These are phyloP conservation scores for Fusarium concolor DNA, from an alignment of 2,329 filamentous ascomycete genomes.

Conservation along the genomic window DNA sequence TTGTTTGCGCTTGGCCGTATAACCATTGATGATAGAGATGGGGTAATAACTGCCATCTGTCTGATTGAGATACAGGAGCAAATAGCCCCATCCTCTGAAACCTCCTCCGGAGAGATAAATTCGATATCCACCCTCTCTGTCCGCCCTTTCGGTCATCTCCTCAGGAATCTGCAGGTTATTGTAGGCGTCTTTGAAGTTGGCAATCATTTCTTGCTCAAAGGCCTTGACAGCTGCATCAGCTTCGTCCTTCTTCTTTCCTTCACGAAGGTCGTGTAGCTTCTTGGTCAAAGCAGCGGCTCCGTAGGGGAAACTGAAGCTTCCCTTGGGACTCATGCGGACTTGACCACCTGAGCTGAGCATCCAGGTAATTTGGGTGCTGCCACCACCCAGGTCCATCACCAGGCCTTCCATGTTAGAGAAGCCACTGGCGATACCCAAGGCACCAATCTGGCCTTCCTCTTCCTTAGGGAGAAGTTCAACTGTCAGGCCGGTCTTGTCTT, in stretches of 20 bases:
- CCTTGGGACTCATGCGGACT: constrained; percentile 62
- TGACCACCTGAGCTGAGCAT: constrained; percentile 63
- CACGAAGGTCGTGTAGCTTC: constrained; percentile 60
- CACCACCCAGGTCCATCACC: constrained; percentile 79
- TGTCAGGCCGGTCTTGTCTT: constrained; percentile 66
- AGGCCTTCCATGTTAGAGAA: constrained; percentile 70
- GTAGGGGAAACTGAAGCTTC: constrained; percentile 75
- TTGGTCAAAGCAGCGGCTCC: constrained; percentile 74
- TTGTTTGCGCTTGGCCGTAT: constrained; percentile 60
- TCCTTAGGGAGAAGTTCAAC: constrained; percentile 73
- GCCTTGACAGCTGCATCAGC: constrained; percentile 58
- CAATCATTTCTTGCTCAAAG: constrained; percentile 62
- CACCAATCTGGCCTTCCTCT: constrained; percentile 74
- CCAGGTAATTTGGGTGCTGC: constrained; percentile 78
- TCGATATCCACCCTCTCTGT: constrained; percentile 61
- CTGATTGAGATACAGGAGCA: constrained; percentile 69
- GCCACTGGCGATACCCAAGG: constrained; percentile 74
- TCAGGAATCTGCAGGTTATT: constrained; percentile 64
- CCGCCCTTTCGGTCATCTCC: constrained; percentile 58
- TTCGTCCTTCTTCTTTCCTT: constrained; percentile 52
- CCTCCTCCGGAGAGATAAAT: constrained; percentile 78
- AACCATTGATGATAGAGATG: constrained; percentile 79
- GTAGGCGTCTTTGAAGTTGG: constrained; percentile 64
- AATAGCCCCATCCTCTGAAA: constrained; percentile 77
- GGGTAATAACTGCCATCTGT: constrained; percentile 71